Evolutionary conservation across 768 basidiomycete species (phyloP).

Genomic region (Mycena belliarum): DNA sequence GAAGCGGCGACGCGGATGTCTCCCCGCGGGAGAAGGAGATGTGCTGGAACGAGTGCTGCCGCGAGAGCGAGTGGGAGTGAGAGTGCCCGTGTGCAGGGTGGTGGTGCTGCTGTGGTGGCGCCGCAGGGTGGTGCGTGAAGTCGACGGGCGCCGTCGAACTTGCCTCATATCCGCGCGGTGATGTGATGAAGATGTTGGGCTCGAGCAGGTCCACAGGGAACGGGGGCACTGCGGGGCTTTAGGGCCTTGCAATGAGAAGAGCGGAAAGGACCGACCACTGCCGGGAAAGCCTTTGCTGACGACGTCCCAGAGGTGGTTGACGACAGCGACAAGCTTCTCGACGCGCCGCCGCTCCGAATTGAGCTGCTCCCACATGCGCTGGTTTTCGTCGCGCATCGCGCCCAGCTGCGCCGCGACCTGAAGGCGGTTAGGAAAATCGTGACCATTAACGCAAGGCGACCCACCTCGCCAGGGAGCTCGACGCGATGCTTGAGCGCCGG

Average conservation of each 20-base stretch:
- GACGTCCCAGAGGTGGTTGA: conserved; percentile 64
- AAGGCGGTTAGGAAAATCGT: neutral
- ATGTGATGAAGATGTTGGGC: conserved; percentile 76
- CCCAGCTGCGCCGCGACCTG: conserved; percentile 64
- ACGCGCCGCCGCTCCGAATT: conserved; percentile 57
- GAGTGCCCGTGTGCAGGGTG: conserved; percentile 36
- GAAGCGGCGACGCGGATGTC: conserved; percentile 36
- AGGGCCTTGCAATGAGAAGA: conserved; percentile 2
- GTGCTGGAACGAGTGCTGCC: conserved; percentile 64
- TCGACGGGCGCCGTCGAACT: conserved; percentile 46
- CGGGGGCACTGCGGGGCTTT: conserved; percentile 37
- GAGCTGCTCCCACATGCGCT: conserved; percentile 59
- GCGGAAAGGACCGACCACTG: conserved; percentile 40
- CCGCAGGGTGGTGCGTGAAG: conserved; percentile 28
- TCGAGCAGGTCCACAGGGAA: conserved; percentile 59
- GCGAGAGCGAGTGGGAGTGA: conserved; percentile 49
- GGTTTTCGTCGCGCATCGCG: conserved; percentile 74
- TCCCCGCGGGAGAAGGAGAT: conserved; percentile 40
- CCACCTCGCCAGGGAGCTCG: conserved; percentile 80
- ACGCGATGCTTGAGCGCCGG: conserved; percentile 70
- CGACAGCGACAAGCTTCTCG: conserved; percentile 58
- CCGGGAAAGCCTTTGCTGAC: conserved; percentile 59
- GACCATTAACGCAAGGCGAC: no score
- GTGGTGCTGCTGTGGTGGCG: conserved; percentile 25
- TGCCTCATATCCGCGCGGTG: conserved; percentile 45